These are phyloP conservation scores for Solanum hybrid DNA, from an alignment of 305 asterid species.

Conservation along the genomic window DNA sequence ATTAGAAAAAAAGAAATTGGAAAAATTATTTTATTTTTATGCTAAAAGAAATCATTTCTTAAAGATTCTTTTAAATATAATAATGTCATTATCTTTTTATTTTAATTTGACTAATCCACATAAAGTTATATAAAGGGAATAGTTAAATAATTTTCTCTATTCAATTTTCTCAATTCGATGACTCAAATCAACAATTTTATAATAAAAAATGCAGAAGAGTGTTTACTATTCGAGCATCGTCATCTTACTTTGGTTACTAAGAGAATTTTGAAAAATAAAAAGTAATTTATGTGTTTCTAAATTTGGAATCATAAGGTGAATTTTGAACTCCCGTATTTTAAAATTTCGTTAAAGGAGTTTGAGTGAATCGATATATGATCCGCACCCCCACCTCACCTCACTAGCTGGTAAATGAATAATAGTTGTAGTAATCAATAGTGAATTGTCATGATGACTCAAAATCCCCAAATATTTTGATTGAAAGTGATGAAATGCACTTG, in stretches of 20 bases:
- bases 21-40: neutral
- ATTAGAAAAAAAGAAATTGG: neutral
- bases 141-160: neutral
- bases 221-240: neutral
- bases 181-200: neutral
- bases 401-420: too few species aligned
- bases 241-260: neutral
- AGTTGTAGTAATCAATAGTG: neutral
- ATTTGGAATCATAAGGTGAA: neutral
- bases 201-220: fast-evolving
- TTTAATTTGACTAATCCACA: neutral
- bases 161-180: neutral
- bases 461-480: neutral
- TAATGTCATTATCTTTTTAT: neutral
- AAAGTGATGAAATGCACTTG: neutral
- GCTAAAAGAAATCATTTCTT: neutral
- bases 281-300: neutral
- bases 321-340: fast-evolving
- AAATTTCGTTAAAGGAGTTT: neutral
- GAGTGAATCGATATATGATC: neutral
- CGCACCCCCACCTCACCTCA: neutral
- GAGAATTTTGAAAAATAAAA: neutral
- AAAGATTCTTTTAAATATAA: neutral
- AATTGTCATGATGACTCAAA: neutral
- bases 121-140: neutral